Percentiles rank a stretch among this genome's conserved stretches.
phyloP scores from a whole-genome alignment of 257 asterid species.

The Catharanthus roseus region DNA sequence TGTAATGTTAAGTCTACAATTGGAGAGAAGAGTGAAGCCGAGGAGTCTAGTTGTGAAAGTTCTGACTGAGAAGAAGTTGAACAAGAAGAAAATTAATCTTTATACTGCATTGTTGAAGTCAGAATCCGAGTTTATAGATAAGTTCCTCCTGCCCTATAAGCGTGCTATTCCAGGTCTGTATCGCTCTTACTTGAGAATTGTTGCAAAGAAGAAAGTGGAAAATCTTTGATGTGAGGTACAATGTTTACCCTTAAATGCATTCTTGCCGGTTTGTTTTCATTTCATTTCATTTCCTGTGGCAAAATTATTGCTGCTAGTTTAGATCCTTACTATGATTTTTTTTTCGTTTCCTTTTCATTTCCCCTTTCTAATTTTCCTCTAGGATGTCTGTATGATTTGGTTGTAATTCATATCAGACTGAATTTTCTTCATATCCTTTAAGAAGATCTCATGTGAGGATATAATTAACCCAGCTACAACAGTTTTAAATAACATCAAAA shows the following conservation, averaged over 20 bases:
- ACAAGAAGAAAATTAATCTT: neutral
- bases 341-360: too few species aligned
- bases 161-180: conserved; percentile 1
- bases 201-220: neutral
- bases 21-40: conserved; percentile 20
- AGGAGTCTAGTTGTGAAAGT: conserved; percentile 15
- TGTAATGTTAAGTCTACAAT: conserved; percentile 7
- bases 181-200: neutral
- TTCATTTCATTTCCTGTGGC: neutral
- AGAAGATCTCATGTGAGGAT: too few species aligned
- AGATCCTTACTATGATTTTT: too few species aligned
- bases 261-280: neutral
- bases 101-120: conserved; percentile 2
- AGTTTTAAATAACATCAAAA: too few species aligned
- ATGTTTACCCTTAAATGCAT: neutral
- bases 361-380: too few species aligned
- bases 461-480: too few species aligned
- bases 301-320: too few species aligned
- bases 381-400: too few species aligned
- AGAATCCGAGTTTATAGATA: conserved; percentile 10
- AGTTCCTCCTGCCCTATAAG: conserved; percentile 17
- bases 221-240: neutral
- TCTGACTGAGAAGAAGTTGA: conserved; percentile 14
- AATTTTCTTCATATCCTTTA: too few species aligned
- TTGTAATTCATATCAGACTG: too few species aligned